Evolutionary conservation across 2,329 filamentous ascomycete genomes (phyloP), one percentile per base, ranked within the genome.

Genomic region (Onygenales sp.): DNA sequence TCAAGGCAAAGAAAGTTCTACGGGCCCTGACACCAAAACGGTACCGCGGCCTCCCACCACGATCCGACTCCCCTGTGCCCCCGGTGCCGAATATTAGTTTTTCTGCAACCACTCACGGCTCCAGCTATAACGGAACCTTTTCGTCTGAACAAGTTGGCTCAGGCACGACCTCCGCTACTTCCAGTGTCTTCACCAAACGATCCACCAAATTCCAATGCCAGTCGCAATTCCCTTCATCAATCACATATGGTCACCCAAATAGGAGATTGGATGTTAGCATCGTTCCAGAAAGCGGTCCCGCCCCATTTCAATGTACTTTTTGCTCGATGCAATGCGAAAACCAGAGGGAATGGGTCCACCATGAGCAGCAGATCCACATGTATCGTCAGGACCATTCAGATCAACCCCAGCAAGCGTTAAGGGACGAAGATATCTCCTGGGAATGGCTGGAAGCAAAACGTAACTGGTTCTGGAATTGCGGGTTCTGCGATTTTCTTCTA

Each of bases 391-490:
- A 44, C 3, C 48, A 42, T 31, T 6, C 48, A 33, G 34, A 52
- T 42, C 33, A 49, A 32, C 36, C 36, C 13, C 10, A 55, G 32
- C 21, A n/a, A 39, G 27, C 44, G 4, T 27, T 27, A 27, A 27
- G 21, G 21, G 21, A 27, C 21, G 21, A 27, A 27, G 21, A 27
- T 27, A 27, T 42, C 5, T 51, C 52, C 7, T 48, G 52, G 52
- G 43, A 51, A 33, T 54, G 52, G 52, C 42, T 54, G 13, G 52
- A 54, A 44, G 43, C 51, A 21, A 49, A 46, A 10, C 52, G 43
- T 9, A 47, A 54, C 21, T 52, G 47, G 51, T 58, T 54, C 31
- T 58, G 57, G 57, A 54, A 58, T 17, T 58, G 54, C 31, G 57
- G 55, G 21, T 57, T 58, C 37, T 58, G 57, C 37, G 47, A 52